Evolutionary conservation across 2,329 filamentous ascomycete genomes (phyloP), one percentile per base, ranked within the genome.

Genomic region (Calonectria pauciramosa): DNA sequence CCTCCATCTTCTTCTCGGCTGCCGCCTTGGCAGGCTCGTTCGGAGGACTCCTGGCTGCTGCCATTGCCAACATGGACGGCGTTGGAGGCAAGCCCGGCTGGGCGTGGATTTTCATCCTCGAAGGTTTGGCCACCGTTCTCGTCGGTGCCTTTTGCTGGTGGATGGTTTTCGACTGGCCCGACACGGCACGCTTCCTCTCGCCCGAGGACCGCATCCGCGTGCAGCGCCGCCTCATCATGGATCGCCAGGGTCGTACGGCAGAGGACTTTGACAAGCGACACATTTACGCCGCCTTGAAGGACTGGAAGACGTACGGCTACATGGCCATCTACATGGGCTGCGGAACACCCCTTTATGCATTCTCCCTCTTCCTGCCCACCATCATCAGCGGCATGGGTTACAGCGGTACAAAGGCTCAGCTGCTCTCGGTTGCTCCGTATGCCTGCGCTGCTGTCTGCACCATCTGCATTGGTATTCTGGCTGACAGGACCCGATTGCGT

Each of bases 161-260:
- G 91, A 89, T 94, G 85, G 93, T 96, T 3, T 91, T 94, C 79
- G 94, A 97, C 81, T 96, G 95, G 82, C 95, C 95, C 0, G 93
- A 95, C 77, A 89, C 93, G 60, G 94, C 94, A 8, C 89, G 82
- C 0, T 96, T 96, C 82, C 88, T 97, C 6, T 90, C 90, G 0
- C 87, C 89, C 0, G 88, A 89, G 2, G 94, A 97, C 78, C 91
- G 93, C 14, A 87, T 88, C 6, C 90, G 94, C 20, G 93, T 96
- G 0, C 85, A 95, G 23, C 89, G 91, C 13, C 90, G 95, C 3
- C 87, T 96, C 30, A 91, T 91, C 71, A 85, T 87, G 11, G 94
- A 96, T 82, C 87, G 93, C 77, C 94, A 96, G 83, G 88, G 91
- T 1, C 93, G 90, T 90, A 23, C 89, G 89, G 79, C 92, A 75